These are phyloP conservation scores for Aspergillaceae sp. DNA, from an alignment of 2,329 filamentous ascomycete species.

Conservation along the genomic window DNA sequence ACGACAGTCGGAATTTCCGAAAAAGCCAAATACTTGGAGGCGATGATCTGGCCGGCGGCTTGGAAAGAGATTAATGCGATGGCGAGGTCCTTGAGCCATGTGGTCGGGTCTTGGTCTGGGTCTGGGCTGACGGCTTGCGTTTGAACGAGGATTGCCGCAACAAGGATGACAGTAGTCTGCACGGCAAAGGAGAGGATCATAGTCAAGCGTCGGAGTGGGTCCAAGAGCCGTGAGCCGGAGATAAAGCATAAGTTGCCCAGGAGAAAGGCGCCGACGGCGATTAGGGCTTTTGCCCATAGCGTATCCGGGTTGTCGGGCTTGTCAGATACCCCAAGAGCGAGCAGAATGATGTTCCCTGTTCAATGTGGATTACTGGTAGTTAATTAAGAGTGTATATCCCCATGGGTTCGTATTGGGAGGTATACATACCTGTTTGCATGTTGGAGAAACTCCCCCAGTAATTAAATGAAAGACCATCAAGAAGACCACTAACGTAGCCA, in stretches of 20 bases:
- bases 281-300: slow-evolving; percentile 26
- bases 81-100: slow-evolving; percentile 18
- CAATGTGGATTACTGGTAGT: not conserved
- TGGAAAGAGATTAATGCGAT: slow-evolving; percentile 26
- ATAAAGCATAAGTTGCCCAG: slow-evolving; percentile 25
- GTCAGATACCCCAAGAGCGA: slow-evolving; percentile 20
- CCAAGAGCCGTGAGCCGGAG: slow-evolving; percentile 15
- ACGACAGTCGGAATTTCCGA: slow-evolving; percentile 30
- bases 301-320: slow-evolving; percentile 16
- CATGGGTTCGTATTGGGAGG: not conserved
- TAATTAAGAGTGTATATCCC: not conserved
- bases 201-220: slow-evolving; percentile 17
- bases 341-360: slow-evolving; percentile 29
- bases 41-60: slow-evolving; percentile 25
- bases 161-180: slow-evolving; percentile 20
- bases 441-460: slow-evolving; percentile 23
- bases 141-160: slow-evolving; percentile 20
- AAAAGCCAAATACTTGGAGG: slow-evolving; percentile 21
- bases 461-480: slow-evolving; percentile 22
- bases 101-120: not conserved
- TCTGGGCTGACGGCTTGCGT: not conserved
- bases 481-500: slow-evolving; percentile 18
- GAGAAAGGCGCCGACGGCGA: slow-evolving; percentile 23
- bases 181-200: slow-evolving; percentile 25
- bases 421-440: slow-evolving; percentile 21